A percentile compares a stretch with the other conserved stretches of the same genome.
phyloP scores from a whole-genome alignment of 805 yeast species.

The Komagataella kurtzmanii region DNA sequence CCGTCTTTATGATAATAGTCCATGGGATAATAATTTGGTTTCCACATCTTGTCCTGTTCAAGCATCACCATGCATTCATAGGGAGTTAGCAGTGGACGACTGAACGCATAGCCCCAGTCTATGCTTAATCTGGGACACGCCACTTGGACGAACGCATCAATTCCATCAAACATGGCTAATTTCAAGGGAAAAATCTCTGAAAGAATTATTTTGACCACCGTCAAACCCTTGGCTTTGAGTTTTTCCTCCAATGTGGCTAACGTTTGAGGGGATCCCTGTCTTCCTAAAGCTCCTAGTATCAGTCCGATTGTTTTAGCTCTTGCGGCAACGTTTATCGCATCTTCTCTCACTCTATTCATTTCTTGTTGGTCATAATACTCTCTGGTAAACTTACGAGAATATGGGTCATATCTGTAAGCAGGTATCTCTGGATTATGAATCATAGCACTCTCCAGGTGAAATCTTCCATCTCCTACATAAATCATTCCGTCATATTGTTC shows the following conservation, averaged over 20 bases:
- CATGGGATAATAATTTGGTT: constrained; percentile 73
- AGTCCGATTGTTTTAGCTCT: constrained; percentile 61
- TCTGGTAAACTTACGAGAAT: constrained; percentile 77
- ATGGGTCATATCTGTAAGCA: constrained; percentile 92
- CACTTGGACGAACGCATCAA: constrained; percentile 92
- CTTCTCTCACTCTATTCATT: constrained; percentile 57
- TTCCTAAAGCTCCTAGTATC: constrained; percentile 84
- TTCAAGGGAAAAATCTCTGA: constrained; percentile 93
- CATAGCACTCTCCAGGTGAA: constrained; percentile 93
- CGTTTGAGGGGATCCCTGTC: constrained; percentile 85
- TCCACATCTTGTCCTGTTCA: constrained; percentile 57
- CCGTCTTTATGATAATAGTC: constrained; percentile 87
- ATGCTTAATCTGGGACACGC: constrained; percentile 95
- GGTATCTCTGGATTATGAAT: constrained; percentile 90
- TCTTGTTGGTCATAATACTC: constrained; percentile 84
- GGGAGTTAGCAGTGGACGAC: constrained; percentile 84
- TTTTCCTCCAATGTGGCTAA: constrained; percentile 48
- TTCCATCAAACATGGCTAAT: constrained; percentile 80
- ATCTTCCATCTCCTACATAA: constrained; percentile 92
- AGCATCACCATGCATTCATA: constrained; percentile 91
- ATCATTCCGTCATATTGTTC: constrained; percentile 66
- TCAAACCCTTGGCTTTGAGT: constrained; percentile 40
- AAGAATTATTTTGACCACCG: constrained; percentile 68
- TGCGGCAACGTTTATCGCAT: constrained; percentile 56
- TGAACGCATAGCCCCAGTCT: constrained; percentile 98